Percentiles rank a stretch among this genome's conserved stretches.
These are phyloP conservation scores for Candida chauliodis DNA, from an alignment of 805 yeast species.

Conservation along the genomic window DNA sequence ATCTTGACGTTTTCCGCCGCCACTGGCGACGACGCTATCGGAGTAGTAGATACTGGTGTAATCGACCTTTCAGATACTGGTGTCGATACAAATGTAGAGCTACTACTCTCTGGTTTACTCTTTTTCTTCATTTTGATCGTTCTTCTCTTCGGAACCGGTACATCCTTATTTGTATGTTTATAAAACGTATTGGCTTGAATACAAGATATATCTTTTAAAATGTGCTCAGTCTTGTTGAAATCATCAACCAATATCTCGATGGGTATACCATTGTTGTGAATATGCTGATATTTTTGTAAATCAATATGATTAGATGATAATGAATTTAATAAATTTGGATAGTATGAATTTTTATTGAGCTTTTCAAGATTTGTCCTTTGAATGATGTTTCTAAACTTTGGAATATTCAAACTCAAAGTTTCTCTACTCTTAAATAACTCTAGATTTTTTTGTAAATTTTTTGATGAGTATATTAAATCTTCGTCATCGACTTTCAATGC, in stretches of 20 bases:
- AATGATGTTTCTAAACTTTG: conserved; percentile 53
- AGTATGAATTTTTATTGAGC: conserved; percentile 23
- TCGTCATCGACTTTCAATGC: conserved; percentile 12
- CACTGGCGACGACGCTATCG: background rate
- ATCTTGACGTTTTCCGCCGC: conserved; percentile 1
- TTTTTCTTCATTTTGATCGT: conserved; percentile 29
- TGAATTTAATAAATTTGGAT: conserved; percentile 35
- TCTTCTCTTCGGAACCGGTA: conserved; percentile 41
- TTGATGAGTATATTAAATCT: conserved; percentile 41
- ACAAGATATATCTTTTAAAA: conserved; percentile 39
- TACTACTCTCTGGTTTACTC: conserved; percentile 5
- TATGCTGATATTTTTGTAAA: conserved; percentile 8
- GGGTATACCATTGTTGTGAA: conserved; percentile 35
- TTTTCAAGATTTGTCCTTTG: conserved; percentile 52
- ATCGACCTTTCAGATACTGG: background rate
- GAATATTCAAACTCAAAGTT: conserved; percentile 69
- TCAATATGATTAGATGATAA: conserved; percentile 25
- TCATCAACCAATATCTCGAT: conserved; percentile 28
- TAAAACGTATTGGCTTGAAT: conserved; percentile 44
- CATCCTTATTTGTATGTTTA: conserved; percentile 21
- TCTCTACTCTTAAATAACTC: conserved; percentile 59
- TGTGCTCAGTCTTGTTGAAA: conserved; percentile 30
- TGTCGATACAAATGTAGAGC: conserved; percentile 3
- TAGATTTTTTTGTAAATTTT: conserved; percentile 36
- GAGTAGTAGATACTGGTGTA: conserved; percentile 3